A percentile compares a stretch with the other conserved stretches of the same genome.
Evolutionary conservation across 2,329 filamentous ascomycete genomes (phyloP).

Genomic region (Diaporthe sp.): DNA sequence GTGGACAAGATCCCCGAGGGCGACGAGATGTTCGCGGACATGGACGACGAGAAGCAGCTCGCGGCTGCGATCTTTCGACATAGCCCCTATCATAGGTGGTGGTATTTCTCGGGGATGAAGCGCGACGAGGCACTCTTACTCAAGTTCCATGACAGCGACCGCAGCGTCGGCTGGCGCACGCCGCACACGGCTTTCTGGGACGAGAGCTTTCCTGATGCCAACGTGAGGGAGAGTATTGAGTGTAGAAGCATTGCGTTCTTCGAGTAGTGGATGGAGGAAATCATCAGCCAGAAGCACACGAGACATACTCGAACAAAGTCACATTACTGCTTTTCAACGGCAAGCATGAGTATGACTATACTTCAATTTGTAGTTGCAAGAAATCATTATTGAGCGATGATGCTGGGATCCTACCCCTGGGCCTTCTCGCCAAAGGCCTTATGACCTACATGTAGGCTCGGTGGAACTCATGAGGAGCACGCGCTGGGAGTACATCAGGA

Average conservation of each 20-base stretch:
- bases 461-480: too few species aligned
- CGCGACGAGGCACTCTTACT: conserved; percentile 11
- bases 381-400: not conserved
- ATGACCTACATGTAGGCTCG: too few species aligned
- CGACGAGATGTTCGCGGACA: conserved; percentile 40
- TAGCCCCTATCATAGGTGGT: conserved; percentile 19
- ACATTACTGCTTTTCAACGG: not conserved
- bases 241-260: conserved; percentile 15
- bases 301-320: not conserved
- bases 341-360: not conserved
- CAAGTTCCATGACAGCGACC: conserved; percentile 35
- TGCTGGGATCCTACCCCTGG: not conserved
- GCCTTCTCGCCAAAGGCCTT: too few species aligned
- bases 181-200: conserved; percentile 37
- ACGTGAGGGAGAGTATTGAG: conserved; percentile 35
- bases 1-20: conserved; percentile 40
- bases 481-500: not conserved
- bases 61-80: conserved; percentile 34
- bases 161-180: conserved; percentile 31
- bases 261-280: not conserved
- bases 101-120: not conserved
- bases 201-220: conserved; percentile 30
- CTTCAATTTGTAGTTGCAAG: not conserved
- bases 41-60: conserved; percentile 33
- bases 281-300: not conserved